Conservation (phyloP, 2,329 filamentous ascomycete species). For the Colletotrichum lindemuthianum region DNA sequence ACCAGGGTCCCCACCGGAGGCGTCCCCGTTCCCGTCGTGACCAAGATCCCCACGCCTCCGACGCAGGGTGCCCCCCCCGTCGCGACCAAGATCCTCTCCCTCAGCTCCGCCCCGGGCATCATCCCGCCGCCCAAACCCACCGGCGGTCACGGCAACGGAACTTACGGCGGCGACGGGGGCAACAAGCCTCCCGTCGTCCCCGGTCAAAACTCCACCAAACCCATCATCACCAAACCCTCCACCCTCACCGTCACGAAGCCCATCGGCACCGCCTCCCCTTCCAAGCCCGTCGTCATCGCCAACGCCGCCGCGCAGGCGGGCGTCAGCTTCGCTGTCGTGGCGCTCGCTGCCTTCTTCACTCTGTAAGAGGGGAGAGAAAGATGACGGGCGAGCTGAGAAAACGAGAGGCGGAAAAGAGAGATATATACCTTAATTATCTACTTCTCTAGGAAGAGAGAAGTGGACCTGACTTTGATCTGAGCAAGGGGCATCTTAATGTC, state of each 20-base stretch:
- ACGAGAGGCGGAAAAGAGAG: no score
- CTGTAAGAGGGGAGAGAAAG: not conserved
- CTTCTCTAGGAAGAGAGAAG: no score
- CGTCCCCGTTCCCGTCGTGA: not conserved
- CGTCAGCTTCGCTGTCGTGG: constrained; percentile 31
- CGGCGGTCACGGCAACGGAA: constrained; percentile 28
- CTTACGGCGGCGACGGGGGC: constrained; percentile 42
- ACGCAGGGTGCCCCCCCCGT: constrained; percentile 1
- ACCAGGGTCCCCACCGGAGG: not conserved
- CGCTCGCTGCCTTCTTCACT: constrained; percentile 20
- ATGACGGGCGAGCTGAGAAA: not conserved
- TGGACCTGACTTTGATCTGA: no score
- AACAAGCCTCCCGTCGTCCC: constrained; percentile 19
- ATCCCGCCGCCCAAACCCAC: constrained; percentile 12
- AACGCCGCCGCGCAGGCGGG: constrained; percentile 28
- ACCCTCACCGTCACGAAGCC: constrained; percentile 22
- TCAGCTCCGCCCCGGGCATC: constrained; percentile 9
- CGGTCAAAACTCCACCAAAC: constrained; percentile 9
- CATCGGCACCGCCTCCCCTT: constrained; percentile 24
- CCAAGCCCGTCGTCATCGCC: constrained; percentile 7
- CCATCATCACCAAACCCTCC: constrained; percentile 3
- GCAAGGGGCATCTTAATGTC: no score
- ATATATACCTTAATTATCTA: no score
- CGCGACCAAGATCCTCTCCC: constrained; percentile 14
- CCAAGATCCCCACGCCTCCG: constrained; percentile 1